A percentile compares a stretch with the other conserved stretches of the same genome.
Evolutionary conservation across 805 yeast genomes (phyloP).

Genomic region (Saturnispora bothae): DNA sequence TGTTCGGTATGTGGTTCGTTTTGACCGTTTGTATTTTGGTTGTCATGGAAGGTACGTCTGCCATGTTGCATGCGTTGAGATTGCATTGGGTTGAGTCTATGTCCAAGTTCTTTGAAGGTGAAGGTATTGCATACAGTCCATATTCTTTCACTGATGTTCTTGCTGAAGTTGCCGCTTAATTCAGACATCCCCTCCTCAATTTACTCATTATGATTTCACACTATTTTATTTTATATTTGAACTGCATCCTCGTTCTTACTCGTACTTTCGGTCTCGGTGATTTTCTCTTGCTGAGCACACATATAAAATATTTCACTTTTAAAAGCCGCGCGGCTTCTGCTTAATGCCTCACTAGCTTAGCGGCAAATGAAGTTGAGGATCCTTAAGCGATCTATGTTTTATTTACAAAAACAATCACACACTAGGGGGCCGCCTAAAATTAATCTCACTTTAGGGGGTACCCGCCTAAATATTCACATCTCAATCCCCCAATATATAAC

Average conservation of each 20-base stretch:
- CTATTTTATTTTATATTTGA: too few relatives aligned
- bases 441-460: too few relatives aligned
- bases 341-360: background rate
- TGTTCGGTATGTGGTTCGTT: constrained; percentile 69
- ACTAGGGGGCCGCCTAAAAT: too few relatives aligned
- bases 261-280: too few relatives aligned
- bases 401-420: too few relatives aligned
- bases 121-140: constrained; percentile 59
- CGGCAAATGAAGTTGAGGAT: too few relatives aligned
- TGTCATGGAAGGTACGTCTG: constrained; percentile 78
- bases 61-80: constrained; percentile 69
- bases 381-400: too few relatives aligned
- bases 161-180: background rate
- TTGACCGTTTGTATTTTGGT: constrained; percentile 61
- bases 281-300: background rate
- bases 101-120: constrained; percentile 74
- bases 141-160: constrained; percentile 32
- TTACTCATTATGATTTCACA: background rate
- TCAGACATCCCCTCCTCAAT: background rate
- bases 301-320: background rate
- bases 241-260: background rate
- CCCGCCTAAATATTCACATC: too few relatives aligned
- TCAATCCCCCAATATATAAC: too few relatives aligned
- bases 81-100: constrained; percentile 77
- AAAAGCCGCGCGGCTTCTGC: background rate